Evolutionary conservation across 208 protist genomes (phyloP).

Genomic region (Trypanosoma scelopori): DNA sequence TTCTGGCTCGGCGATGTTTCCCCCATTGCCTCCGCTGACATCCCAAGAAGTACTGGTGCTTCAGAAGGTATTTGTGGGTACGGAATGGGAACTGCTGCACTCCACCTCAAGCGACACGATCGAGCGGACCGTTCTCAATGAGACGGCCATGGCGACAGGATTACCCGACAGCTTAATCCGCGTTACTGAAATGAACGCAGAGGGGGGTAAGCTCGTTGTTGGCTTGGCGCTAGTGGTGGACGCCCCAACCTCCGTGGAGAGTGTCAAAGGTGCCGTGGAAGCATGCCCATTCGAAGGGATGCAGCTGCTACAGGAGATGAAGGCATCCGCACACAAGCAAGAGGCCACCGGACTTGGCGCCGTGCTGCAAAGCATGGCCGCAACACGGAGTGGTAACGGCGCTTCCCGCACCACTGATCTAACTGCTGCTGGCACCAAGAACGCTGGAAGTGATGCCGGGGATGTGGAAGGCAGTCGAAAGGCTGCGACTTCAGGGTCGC

Average conservation of each 20-base stretch:
- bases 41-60: slow-evolving; percentile 42
- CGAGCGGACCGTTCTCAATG: slow-evolving; percentile 47
- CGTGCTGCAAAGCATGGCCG: slow-evolving; percentile 1
- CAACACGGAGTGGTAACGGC: slow-evolving; percentile 2
- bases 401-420: not conserved
- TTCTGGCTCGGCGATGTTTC: no score
- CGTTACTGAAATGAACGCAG: slow-evolving; percentile 32
- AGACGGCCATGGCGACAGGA: slow-evolving; percentile 36
- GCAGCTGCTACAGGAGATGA: slow-evolving; percentile 28
- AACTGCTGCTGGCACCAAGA: no score
- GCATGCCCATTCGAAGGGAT: slow-evolving; percentile 33
- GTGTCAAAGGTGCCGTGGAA: slow-evolving; percentile 28
- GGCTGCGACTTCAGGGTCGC: no score
- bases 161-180: slow-evolving; percentile 41
- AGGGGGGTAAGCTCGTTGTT: slow-evolving; percentile 30
- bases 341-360: slow-evolving; percentile 7
- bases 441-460: no score
- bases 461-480: no score
- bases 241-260: slow-evolving; percentile 4
- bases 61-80: slow-evolving; percentile 25
- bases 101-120: slow-evolving; percentile 31
- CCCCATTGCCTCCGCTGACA: no score
- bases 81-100: slow-evolving; percentile 40
- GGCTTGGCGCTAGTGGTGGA: slow-evolving; percentile 40
- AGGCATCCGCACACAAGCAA: not conserved